Base-by-base conservation (phyloP, 768 basidiomycete genomes). In the Leccinellum rugosiceps region DNA sequence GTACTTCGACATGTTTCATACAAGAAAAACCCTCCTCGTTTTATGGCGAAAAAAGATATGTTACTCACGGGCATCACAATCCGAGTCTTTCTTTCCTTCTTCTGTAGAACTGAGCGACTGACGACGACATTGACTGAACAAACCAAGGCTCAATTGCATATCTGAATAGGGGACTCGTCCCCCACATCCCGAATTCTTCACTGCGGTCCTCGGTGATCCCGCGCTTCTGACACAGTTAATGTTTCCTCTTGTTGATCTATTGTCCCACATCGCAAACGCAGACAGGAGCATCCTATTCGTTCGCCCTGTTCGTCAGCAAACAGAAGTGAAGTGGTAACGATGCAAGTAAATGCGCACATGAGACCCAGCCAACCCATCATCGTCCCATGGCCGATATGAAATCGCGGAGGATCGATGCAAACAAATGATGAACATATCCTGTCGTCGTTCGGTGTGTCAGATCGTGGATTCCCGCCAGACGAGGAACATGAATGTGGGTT, bases 101-200 rank as follows among this genome's bases (percentile, higher is more conserved):
- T 17, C n/a, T n/a, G n/a, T 17, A 15, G 1, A 15, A 15, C 14
- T 8, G 10, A 32, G 14, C 32, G 13, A 14, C 32, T 41, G 9
- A 41, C 43, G 21, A 23, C 9, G 32, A 31, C n/a, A 1, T 7
- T 5, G 30, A 11, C 5, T 4, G 15, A 10, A 41, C n/a, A n/a
- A 19, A 9, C 9, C 38, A 19, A 8, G 41, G 30, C 31, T 47
- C 71, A 31, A 70, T 55, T 1, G 66, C 50, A 19, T 72, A 72
- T 80, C 80, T 77, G 73, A 82, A 85, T 32, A 85, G 69, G 44
- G 84, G 84, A 55, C 80, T 83, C 71, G 58, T 80, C 80, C 7
- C 82, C 84, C 68, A 84, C 69, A 5, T 81, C 68, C 32, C 64
- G 69, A 80, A 84, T 41, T 81, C 75, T 5, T 72, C 72, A 47